These are phyloP conservation scores for Ceratocystis harringtonii DNA, from an alignment of 2,329 filamentous ascomycete species.

Conservation along the genomic window DNA sequence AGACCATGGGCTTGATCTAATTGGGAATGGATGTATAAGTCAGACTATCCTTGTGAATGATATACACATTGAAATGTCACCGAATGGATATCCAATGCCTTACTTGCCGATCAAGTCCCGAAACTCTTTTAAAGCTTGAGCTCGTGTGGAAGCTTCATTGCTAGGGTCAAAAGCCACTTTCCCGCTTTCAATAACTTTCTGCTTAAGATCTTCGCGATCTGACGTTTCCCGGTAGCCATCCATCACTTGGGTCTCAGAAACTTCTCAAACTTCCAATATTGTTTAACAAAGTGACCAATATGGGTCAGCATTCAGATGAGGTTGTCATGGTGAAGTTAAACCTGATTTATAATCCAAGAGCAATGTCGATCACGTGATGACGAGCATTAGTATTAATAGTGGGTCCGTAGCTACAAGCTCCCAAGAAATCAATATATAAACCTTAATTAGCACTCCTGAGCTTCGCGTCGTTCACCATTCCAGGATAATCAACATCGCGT, in stretches of 20 bases:
- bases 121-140: slow-evolving; percentile 28
- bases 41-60: not conserved
- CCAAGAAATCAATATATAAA: no score
- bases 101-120: slow-evolving; percentile 36
- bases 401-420: not conserved
- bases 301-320: not conserved
- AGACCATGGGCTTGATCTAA: slow-evolving; percentile 30
- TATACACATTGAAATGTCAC: not conserved
- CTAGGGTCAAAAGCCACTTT: slow-evolving; percentile 36
- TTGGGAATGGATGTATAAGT: not conserved
- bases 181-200: slow-evolving; percentile 25
- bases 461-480: not conserved
- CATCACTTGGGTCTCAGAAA: slow-evolving; percentile 19
- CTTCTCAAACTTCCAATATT: no score
- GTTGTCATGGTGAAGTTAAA: no score
- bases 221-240: slow-evolving; percentile 21
- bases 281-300: no score
- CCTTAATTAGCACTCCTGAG: no score
- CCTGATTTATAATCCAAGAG: not conserved
- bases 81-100: not conserved
- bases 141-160: slow-evolving; percentile 23
- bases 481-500: not conserved
- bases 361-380: not conserved
- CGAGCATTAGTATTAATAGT: not conserved
- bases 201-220: slow-evolving; percentile 8